These are phyloP conservation scores for Haemoproteus tartakovskyi DNA, from an alignment of 169 alveolate species.

Conservation along the genomic window DNA sequence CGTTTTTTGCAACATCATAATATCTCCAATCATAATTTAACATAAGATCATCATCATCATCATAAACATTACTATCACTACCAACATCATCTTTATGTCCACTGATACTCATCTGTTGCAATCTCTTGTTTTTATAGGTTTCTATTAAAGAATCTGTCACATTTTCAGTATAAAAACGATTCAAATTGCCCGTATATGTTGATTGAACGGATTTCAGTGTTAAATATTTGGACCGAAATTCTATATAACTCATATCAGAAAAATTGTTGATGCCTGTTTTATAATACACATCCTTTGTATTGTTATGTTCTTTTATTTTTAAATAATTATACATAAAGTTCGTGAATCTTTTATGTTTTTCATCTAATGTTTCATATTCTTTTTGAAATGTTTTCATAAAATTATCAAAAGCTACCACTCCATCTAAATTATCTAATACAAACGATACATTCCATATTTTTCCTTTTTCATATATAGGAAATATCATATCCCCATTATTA, in stretches of 20 bases:
- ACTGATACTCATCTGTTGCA: too few species aligned
- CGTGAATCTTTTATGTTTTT: constrained; percentile 21
- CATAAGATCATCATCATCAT: too few species aligned
- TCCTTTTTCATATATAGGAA: too few species aligned
- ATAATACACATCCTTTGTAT: constrained; percentile 10
- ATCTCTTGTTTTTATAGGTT: too few species aligned
- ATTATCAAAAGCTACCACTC: constrained; percentile 20
- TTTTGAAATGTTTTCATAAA: constrained; percentile 21
- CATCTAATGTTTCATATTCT: constrained; percentile 16
- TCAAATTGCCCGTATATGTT: too few species aligned
- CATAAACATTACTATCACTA: too few species aligned
- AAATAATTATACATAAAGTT: constrained; percentile 24
- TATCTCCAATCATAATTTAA: constrained; percentile 72
- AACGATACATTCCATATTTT: too few species aligned
- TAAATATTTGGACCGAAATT: constrained; percentile 49
- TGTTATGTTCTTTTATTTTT: constrained; percentile 54
- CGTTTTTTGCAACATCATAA: constrained; percentile 72
- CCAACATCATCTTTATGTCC: too few species aligned
- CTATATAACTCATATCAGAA: constrained; percentile 66
- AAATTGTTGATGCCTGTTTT: constrained; percentile 61
- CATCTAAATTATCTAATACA: constrained; percentile 35
- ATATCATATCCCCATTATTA: too few species aligned
- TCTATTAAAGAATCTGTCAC: too few species aligned
- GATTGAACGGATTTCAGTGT: too few species aligned
- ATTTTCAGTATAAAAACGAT: too few species aligned